phyloP scores from a whole-genome alignment of 2,329 filamentous ascomycete species.

The Aspergillus melleus region DNA sequence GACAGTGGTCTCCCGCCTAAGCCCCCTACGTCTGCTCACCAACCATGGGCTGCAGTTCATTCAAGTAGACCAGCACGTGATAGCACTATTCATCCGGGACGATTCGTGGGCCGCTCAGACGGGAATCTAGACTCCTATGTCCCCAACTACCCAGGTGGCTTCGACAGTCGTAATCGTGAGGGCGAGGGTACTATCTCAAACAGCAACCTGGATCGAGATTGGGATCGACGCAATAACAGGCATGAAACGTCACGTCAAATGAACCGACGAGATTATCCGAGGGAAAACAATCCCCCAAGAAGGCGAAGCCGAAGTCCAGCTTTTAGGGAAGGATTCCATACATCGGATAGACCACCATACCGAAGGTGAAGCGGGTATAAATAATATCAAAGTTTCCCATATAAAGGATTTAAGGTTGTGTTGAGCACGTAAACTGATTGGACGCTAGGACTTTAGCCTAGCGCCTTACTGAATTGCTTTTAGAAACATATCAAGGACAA shows the following conservation, averaged over 20 bases:
- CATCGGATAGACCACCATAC: constrained; percentile 21
- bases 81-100: constrained; percentile 23
- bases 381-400: not conserved
- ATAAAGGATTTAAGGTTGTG: not conserved
- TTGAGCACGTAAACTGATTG: not conserved
- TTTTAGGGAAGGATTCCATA: constrained; percentile 27
- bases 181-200: constrained; percentile 18
- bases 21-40: constrained; percentile 34
- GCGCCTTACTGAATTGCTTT: not conserved
- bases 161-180: constrained; percentile 26
- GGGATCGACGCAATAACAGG: constrained; percentile 7
- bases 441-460: not conserved
- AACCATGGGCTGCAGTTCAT: constrained; percentile 28
- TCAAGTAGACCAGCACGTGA: constrained; percentile 33
- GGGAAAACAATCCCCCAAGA: constrained; percentile 26
- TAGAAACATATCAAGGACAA: not conserved
- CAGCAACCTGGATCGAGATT: constrained; percentile 25
- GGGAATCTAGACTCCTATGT: constrained; percentile 38
- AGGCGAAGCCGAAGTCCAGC: constrained; percentile 38
- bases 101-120: constrained; percentile 25
- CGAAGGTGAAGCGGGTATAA: constrained; percentile 20
- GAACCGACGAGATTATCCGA: constrained; percentile 28
- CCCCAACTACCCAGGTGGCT: constrained; percentile 31
- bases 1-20: constrained; percentile 39
- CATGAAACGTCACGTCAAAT: constrained; percentile 15